Base-by-base conservation (phyloP, 805 yeast species). In the Scheffersomyces spartinae region DNA sequence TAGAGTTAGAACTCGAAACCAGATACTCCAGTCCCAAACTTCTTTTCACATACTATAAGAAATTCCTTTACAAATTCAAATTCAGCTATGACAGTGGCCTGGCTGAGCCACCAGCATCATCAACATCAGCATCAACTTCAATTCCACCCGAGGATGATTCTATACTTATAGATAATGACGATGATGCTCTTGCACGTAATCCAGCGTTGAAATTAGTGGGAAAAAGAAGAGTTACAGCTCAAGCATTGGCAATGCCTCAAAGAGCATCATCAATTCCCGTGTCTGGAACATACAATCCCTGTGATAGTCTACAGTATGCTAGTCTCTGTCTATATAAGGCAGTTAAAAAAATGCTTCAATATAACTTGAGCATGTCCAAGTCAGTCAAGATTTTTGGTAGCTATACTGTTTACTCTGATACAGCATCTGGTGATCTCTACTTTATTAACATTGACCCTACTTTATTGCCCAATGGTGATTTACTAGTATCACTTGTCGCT, bases 1-100 rank as follows among this genome's bases (percentile, higher is more conserved):
- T 61, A 5, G 65, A 60, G 29, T 34, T 56, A 21, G 67, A 61
- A 32, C 41, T 61, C 12, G 33, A 32, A 23, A 53, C 59, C 26
- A 45, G 67, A 20, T 37, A 43, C 32, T 37, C 42, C 13, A 37
- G 55, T 27, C 67, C 67, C 9, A 42, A 44, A 25, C 47, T 55
- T n/a, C 42, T 61, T 12, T 25, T 59, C 11, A 50, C 63, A 5
- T 61, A 61, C 37, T 58, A 57, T 39, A 58, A 58, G 36, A 60
- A 61, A 30, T 42, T 47, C 18, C 37, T 61, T 9, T 60, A 49
- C 39, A 42, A 47, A 30, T 60, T 60, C 29, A 39, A 40, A 12
- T 43, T 60, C 25, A 49, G 44, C 13, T 53, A 53, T 27, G 34
- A 35, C 30, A 30, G 37, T 2, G 30, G 32, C 17, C 32, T 58